These are phyloP conservation scores for Sugiyamaella paludigena DNA, from an alignment of 1,139 yeast species.

Conservation along the genomic window DNA sequence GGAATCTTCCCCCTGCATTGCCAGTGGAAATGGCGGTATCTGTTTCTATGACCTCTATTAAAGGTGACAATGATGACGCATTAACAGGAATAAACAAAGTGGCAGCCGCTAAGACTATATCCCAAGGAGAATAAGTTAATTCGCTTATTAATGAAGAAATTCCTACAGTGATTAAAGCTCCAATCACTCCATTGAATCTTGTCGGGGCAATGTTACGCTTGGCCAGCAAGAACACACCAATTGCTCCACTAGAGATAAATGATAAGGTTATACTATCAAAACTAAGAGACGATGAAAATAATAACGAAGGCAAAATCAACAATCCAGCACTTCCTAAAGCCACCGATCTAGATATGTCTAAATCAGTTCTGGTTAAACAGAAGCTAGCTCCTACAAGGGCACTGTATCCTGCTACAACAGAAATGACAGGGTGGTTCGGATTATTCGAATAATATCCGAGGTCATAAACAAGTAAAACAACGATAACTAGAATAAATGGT, in stretches of 20 bases:
- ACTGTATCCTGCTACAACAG: slow-evolving; percentile 22
- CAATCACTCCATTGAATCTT: slow-evolving; percentile 32
- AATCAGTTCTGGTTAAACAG: slow-evolving; percentile 17
- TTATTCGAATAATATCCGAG: slow-evolving; percentile 15
- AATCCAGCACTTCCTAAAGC: slow-evolving; percentile 22
- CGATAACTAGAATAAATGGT: slow-evolving; percentile 20
- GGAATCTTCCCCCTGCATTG: slow-evolving; percentile 7
- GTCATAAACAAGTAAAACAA: slow-evolving; percentile 23
- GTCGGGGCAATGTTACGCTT: slow-evolving; percentile 37
- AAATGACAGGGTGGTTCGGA: slow-evolving; percentile 1
- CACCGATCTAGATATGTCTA: slow-evolving; percentile 19
- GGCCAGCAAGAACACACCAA: slow-evolving; percentile 37
- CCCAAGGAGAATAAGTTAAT: slow-evolving; percentile 20
- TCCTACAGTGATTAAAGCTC: slow-evolving; percentile 25
- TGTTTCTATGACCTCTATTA: slow-evolving; percentile 2
- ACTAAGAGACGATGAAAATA: slow-evolving; percentile 2
- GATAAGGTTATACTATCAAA: slow-evolving; percentile 23
- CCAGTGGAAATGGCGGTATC: slow-evolving; percentile 6
- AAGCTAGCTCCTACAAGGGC: slow-evolving; percentile 22
- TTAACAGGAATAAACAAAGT: slow-evolving; percentile 24
- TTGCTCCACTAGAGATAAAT: slow-evolving; percentile 36
- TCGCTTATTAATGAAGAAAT: slow-evolving; percentile 24
- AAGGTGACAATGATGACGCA: neutral
- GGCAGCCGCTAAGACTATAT: slow-evolving; percentile 22
- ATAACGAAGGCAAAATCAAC: slow-evolving; percentile 18